phyloP scores from a whole-genome alignment of 2,329 filamentous ascomycete species.

The Alternaria sp. region DNA sequence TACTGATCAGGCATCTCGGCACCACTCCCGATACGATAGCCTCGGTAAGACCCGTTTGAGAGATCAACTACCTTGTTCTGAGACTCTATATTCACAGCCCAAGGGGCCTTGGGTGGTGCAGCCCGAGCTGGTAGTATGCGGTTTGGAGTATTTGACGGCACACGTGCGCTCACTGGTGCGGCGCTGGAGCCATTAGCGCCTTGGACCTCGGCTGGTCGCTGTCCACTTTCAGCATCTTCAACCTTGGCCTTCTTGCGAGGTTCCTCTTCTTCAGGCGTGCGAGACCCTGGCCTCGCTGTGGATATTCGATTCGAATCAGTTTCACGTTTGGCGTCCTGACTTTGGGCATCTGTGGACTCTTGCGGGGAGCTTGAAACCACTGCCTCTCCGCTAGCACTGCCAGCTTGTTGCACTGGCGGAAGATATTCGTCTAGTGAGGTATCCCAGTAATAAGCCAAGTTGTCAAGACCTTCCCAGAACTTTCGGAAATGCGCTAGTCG shows the following conservation, averaged over 20 bases:
- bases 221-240: slow-evolving; percentile 27
- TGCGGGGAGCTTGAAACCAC: background rate
- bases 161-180: slow-evolving; percentile 8
- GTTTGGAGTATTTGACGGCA: slow-evolving; percentile 26
- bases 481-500: slow-evolving; percentile 64
- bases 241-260: slow-evolving; percentile 51
- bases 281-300: slow-evolving; percentile 12
- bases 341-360: slow-evolving; percentile 1
- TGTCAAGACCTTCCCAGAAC: slow-evolving; percentile 66
- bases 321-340: slow-evolving; percentile 15
- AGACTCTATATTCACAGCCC: slow-evolving; percentile 26
- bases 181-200: slow-evolving; percentile 16
- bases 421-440: slow-evolving; percentile 64
- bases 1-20: slow-evolving; percentile 65
- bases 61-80: slow-evolving; percentile 31
- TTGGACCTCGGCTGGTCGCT: slow-evolving; percentile 14
- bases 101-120: slow-evolving; percentile 38
- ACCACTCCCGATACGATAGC: slow-evolving; percentile 64
- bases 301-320: slow-evolving; percentile 15
- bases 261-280: slow-evolving; percentile 27
- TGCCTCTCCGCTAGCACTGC: slow-evolving; percentile 4
- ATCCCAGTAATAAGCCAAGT: slow-evolving; percentile 69
- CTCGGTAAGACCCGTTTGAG: slow-evolving; percentile 58
- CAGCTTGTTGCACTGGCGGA: slow-evolving; percentile 30
- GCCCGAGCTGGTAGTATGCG: slow-evolving; percentile 35